A percentile compares a stretch with the other conserved stretches of the same genome.
phyloP scores from a whole-genome alignment of 2,329 filamentous ascomycete genomes.

The Fusarium sulawesiense region DNA sequence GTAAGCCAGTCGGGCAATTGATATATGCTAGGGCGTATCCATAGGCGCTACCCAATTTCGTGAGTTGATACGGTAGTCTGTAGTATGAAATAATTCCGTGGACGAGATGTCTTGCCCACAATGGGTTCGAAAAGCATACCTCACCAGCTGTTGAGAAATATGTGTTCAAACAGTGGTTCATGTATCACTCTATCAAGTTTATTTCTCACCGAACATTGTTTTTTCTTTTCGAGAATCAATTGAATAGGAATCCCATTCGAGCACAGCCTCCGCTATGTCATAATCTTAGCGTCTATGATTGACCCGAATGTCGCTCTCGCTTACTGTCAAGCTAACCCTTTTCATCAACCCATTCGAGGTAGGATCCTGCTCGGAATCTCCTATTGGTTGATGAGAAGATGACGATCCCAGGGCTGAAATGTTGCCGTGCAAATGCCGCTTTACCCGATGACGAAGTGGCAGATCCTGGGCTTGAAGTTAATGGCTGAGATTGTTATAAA shows the following conservation, averaged over 20 bases:
- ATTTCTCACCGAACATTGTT: background rate
- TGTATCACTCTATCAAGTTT: background rate
- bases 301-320: slow-evolving; percentile 7
- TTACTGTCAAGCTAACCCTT: background rate
- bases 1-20: too few relatives aligned
- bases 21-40: too few relatives aligned
- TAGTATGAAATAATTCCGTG: background rate
- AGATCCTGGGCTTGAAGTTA: background rate
- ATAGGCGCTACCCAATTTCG: too few relatives aligned
- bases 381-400: slow-evolving; percentile 7
- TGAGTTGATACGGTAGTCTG: too few relatives aligned
- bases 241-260: background rate
- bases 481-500: slow-evolving; percentile 7
- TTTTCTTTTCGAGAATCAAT: background rate
- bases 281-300: background rate
- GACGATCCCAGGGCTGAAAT: slow-evolving; percentile 21
- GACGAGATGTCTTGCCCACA: background rate
- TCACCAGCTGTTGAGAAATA: background rate
- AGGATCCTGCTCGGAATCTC: background rate
- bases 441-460: slow-evolving; percentile 35
- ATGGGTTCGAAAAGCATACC: background rate
- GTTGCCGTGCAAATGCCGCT: slow-evolving; percentile 16
- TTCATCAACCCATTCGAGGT: slow-evolving; percentile 20
- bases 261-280: background rate
- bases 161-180: background rate